Evolutionary conservation across 148 eudicot genomes (phyloP), one percentile per base, ranked within the genome.

Genomic region (Nepenthes gracilis): DNA sequence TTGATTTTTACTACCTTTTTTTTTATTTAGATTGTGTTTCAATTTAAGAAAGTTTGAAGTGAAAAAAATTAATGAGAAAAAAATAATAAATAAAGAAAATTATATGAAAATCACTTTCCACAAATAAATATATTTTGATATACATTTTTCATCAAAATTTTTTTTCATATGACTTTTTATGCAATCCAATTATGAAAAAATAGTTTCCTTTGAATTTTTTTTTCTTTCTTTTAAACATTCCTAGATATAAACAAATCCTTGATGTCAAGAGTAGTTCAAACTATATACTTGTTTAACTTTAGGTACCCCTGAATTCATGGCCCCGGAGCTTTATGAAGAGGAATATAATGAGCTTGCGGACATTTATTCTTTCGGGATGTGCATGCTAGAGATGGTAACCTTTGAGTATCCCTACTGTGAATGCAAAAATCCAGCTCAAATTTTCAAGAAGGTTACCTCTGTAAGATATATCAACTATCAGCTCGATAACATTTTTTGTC

Each of bases 341-440:
- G 68, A 67, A 3, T 72, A 72, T 55, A 54, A 72, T 52, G 64
- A 67, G 52, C 62, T 61, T 2, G 69, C 69, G 33, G 78, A 74
- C 36, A 52, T 74, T 7, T 74, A 69, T 38, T 69, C 74, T 33
- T 74, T 74, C 33, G 78, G 74, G 1, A 69, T 74, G 78, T 69
- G 78, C 57, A 61, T 74, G 62, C 52, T 74, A 14, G 65, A 73
- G 65, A 64, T 73, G 72, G 64, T 73, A 32, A 73, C 72, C 4
- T 62, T 63, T 48, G 74, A 74, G 38, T 57, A 58, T 2, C 78
- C 74, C 1, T 69, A 70, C 7, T 40, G 58, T 6, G 78, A 74
- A 56, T 70, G 74, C 59, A 50, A 51, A 36, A 74, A 65, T 55
- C 56, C 66, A 11, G 70, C 64, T 32, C 78, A 74, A 62, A 52